Conservation (phyloP, 441 rosid genomes). For the Populus trichocarpa region DNA sequence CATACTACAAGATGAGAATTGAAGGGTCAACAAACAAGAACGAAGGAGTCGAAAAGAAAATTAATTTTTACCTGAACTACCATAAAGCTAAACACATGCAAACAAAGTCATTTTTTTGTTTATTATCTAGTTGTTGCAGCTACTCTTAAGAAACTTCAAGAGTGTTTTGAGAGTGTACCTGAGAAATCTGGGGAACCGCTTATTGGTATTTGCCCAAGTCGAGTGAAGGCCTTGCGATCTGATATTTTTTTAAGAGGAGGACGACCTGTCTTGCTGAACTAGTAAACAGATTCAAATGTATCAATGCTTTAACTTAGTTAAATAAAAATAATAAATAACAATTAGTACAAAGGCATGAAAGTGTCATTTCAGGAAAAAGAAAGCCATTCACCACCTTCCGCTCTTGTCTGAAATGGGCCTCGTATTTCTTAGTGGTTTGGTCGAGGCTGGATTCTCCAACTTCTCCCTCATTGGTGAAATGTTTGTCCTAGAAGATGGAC, state of each 20-base stretch:
- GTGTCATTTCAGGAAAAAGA: background rate
- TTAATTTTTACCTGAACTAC: background rate
- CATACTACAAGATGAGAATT: background rate
- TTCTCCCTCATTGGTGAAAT: conserved; percentile 33
- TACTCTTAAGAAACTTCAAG: background rate
- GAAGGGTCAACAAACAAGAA: background rate
- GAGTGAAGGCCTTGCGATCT: conserved; percentile 44
- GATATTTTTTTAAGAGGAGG: conserved; percentile 53
- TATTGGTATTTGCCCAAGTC: conserved; percentile 33
- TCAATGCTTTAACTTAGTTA: conserved; percentile 5
- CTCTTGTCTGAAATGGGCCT: conserved; percentile 44
- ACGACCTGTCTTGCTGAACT: conserved; percentile 55
- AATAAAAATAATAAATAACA: background rate
- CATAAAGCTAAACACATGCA: background rate
- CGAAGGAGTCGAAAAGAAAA: background rate
- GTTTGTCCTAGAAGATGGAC: conserved; percentile 32
- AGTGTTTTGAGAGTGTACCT: conserved; percentile 29
- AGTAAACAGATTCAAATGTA: conserved; percentile 17
- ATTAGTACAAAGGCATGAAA: background rate
- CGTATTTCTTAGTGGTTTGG: conserved; percentile 39
- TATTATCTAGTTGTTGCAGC: background rate
- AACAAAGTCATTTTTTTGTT: background rate
- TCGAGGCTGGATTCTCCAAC: conserved; percentile 27
- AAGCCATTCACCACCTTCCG: conserved; percentile 37
- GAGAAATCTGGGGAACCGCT: conserved; percentile 41